Evolutionary conservation across 306 rosid genomes (phyloP), one percentile per base, ranked within the genome.

Genomic region (Arachis hypogaea): DNA sequence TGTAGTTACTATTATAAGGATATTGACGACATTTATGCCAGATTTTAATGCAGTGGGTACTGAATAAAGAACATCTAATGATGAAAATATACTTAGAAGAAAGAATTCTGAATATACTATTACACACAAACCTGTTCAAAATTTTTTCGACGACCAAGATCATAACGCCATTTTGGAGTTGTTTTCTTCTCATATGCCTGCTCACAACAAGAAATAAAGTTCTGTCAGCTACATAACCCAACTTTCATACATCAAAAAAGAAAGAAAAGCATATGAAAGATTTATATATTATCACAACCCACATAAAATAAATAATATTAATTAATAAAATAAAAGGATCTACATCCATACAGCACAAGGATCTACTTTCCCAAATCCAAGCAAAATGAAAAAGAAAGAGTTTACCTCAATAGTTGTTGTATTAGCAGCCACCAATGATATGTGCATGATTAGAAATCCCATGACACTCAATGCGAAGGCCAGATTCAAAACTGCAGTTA

Each of bases 111-210:
- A 44, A 56, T 63, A 46, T 44, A 47, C 40, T 10, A 49, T 47
- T n/a, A 67, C 16, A 42, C 29, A 78, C 88, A 47, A 5, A 95
- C 99, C 99, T 95, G 99, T 75, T 95, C 99, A 70, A 92, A 95
- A 78, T 95, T 95, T 85, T 83, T 95, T 54, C 91, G 85, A 51
- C 92, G 96, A 59, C 99, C 98, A 69, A 95, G 98, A 78, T 95
- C 98, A 69, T 90, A 95, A 43, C 92, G 97, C 99, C 99, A 95
- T 85, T 95, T 92, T 36, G 93, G 93, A 63, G 97, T 80, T 28
- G 92, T 88, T 82, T 95, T 90, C 90, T 95, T 92, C 86, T 95
- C 99, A 77, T 95, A 95, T 4, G 99, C 99, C 99, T 95, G 86
- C 68, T 55, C 60, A 78, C 38, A 84, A 59, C 44, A 70, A 6